Percentiles rank a stretch among this genome's conserved stretches.
phyloP scores from a whole-genome alignment of 73 alveolate species.

The Effrenium voratum region DNA sequence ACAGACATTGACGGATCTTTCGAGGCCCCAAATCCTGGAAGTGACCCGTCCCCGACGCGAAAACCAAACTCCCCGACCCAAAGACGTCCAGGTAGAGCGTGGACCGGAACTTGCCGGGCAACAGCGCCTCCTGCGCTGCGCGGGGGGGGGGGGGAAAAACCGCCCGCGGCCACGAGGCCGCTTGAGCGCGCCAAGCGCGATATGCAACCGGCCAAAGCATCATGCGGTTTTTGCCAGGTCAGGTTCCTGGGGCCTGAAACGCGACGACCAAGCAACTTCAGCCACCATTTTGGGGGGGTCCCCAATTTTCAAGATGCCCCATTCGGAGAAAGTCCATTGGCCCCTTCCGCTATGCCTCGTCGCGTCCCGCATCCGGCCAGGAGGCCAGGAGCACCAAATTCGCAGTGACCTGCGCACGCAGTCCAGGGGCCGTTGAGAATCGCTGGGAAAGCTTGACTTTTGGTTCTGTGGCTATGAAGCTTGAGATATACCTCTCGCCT shows the following conservation, averaged over 20 bases:
- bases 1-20: too few relatives aligned
- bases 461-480: background rate
- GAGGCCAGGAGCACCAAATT: slow-evolving; percentile 50
- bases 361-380: slow-evolving; percentile 58
- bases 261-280: background rate
- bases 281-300: background rate
- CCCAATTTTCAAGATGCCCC: too few relatives aligned
- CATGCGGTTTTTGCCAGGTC: background rate
- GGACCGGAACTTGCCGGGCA: slow-evolving; percentile 66
- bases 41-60: too few relatives aligned
- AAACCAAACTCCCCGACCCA: slow-evolving; percentile 67
- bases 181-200: background rate
- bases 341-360: slow-evolving; percentile 16
- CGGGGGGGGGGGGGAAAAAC: too few relatives aligned
- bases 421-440: background rate
- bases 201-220: background rate
- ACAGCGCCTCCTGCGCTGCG: slow-evolving; percentile 41
- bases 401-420: slow-evolving; percentile 6
- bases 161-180: background rate
- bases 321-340: too few relatives aligned
- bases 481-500: background rate
- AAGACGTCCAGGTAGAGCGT: slow-evolving; percentile 80
- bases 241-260: background rate
- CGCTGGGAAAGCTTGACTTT: background rate
- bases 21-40: too few relatives aligned